A percentile compares a stretch with the other conserved stretches of the same genome.
Conservation (phyloP, 2,329 filamentous ascomycete species). For the Aspergillus latus region DNA sequence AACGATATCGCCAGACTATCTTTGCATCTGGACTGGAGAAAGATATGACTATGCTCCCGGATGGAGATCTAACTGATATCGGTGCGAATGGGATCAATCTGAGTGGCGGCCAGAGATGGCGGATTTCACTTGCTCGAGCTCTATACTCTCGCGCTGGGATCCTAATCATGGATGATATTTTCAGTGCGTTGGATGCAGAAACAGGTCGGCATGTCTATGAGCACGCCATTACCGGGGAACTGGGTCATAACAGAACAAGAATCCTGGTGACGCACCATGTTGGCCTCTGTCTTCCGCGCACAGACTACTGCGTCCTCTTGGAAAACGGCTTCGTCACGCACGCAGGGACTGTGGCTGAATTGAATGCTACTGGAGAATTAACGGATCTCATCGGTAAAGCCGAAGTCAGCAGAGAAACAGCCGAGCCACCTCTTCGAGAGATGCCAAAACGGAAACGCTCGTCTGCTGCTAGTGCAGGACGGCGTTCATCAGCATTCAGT, state of each 20-base stretch:
- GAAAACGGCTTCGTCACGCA: constrained; percentile 66
- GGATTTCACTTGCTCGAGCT: constrained; percentile 75
- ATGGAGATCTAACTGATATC: constrained; percentile 78
- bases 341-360: constrained; percentile 64
- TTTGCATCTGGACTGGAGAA: constrained; percentile 72
- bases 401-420: constrained; percentile 38
- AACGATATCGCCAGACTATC: constrained; percentile 70
- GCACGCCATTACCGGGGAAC: constrained; percentile 68
- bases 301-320: constrained; percentile 73
- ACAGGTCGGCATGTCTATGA: constrained; percentile 78
- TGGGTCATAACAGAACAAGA: constrained; percentile 68
- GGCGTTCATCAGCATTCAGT: constrained; percentile 19
- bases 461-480: constrained; percentile 13
- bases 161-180: constrained; percentile 78
- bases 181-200: constrained; percentile 77
- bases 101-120: constrained; percentile 80
- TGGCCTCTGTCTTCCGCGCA: constrained; percentile 65
- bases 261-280: constrained; percentile 82
- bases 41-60: constrained; percentile 72
- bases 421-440: constrained; percentile 14
- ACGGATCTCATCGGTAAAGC: constrained; percentile 42
- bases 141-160: constrained; percentile 77
- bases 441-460: constrained; percentile 15
- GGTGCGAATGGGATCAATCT: constrained; percentile 83
- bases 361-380: constrained; percentile 43